Percentiles rank a stretch among this genome's conserved stretches.
phyloP scores from a whole-genome alignment of 2,329 filamentous ascomycete species.

The Didymosphaeria variabile region DNA sequence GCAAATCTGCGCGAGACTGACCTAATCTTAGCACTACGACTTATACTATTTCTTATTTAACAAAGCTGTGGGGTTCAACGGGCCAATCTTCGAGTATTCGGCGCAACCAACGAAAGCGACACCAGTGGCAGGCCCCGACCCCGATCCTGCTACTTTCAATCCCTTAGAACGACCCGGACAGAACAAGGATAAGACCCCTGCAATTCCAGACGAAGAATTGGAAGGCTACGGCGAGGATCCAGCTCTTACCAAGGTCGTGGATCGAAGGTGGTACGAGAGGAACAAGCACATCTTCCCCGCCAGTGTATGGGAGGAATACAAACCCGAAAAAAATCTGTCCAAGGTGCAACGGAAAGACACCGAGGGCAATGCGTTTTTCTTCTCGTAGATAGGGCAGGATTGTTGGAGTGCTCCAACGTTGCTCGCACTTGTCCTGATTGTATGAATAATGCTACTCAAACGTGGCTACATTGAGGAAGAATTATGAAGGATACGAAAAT shows the following conservation, averaged over 20 bases:
- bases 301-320: conserved; percentile 94
- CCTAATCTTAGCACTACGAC: conserved; percentile 79
- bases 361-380: conserved; percentile 92
- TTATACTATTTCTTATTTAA: conserved; percentile 98
- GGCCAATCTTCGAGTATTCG: conserved; percentile 81
- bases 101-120: conserved; percentile 57
- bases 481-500: background rate
- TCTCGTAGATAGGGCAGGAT: conserved; percentile 31
- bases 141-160: conserved; percentile 49
- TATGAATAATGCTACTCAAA: background rate
- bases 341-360: conserved; percentile 80
- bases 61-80: conserved; percentile 77
- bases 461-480: background rate
- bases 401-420: conserved; percentile 7
- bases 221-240: conserved; percentile 85
- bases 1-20: conserved; percentile 23
- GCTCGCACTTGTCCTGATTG: background rate
- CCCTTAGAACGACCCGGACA: conserved; percentile 51
- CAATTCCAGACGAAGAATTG: conserved; percentile 57
- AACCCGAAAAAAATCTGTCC: conserved; percentile 86
- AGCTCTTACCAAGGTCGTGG: conserved; percentile 88
- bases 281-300: conserved; percentile 99
- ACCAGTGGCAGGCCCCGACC: conserved; percentile 29
- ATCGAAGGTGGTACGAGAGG: conserved; percentile 94
- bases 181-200: conserved; percentile 45